phyloP scores from a whole-genome alignment of 169 alveolate genomes.

The Plasmodium chabaudi region DNA sequence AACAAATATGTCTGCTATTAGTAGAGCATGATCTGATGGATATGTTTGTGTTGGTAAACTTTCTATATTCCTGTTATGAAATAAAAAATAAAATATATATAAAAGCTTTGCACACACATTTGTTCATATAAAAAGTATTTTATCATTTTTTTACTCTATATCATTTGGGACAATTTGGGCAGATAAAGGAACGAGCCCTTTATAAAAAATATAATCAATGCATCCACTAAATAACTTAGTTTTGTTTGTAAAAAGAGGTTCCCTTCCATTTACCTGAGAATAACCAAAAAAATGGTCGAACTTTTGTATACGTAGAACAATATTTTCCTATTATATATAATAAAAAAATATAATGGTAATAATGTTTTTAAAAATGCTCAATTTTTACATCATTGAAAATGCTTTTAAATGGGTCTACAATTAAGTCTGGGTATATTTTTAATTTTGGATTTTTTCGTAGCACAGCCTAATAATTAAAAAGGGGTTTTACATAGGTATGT shows the following conservation, averaged over 20 bases:
- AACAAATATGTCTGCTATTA: slow-evolving; percentile 33
- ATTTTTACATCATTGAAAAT: slow-evolving; percentile 35
- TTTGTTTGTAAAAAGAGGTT: slow-evolving; percentile 51
- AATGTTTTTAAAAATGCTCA: not conserved
- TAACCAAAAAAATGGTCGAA: not conserved
- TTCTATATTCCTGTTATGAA: slow-evolving; percentile 17
- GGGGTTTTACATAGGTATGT: not conserved
- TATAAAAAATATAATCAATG: slow-evolving; percentile 53
- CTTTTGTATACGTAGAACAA: not conserved
- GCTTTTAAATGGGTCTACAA: slow-evolving; percentile 45
- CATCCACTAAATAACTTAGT: slow-evolving; percentile 26
- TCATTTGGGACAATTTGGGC: slow-evolving; percentile 31
- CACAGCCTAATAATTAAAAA: slow-evolving; percentile 14
- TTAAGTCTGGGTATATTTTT: slow-evolving; percentile 12
- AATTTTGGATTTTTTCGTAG: slow-evolving; percentile 32
- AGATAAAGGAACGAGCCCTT: slow-evolving; percentile 36
- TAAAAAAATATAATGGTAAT: not conserved
- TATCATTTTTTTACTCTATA: not conserved
- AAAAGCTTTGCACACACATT: not conserved
- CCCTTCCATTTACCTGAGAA: slow-evolving; percentile 47
- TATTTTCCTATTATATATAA: not conserved
- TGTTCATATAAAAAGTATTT: not conserved
- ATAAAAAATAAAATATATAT: slow-evolving; percentile 12
- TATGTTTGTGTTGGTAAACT: slow-evolving; percentile 13
- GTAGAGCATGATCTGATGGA: slow-evolving; percentile 45